Evolutionary conservation across 2,329 filamentous ascomycete species (phyloP), one percentile per base, ranked within the genome.

Genomic region (Scedosporium dehoogii): DNA sequence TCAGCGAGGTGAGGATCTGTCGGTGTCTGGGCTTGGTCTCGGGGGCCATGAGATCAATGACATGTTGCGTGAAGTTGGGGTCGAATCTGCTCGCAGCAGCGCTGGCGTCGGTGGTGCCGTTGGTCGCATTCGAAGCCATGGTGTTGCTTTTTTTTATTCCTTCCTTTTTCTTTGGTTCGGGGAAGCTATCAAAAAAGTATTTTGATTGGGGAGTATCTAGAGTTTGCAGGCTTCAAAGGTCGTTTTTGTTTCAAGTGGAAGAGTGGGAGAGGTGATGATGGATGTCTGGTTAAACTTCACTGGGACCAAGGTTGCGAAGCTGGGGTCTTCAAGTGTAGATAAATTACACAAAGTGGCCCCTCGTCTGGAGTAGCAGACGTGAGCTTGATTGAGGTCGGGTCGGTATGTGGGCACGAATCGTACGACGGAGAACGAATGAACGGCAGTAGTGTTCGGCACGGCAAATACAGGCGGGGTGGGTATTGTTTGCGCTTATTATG

Each of bases 11-110:
- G 69, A 92, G 77, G 68, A 92, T 79, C 66, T 84, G 77, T 64
- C 86, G 82, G 69, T 85, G 82, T 64, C 89, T 81, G 63, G 87
- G 83, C 60, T 81, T 77, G 12, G 85, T 85, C 69, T 89, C 85
- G 68, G 88, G 85, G 61, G 87, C 85, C 79, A 91, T 91, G 68
- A 85, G 81, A 66, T 89, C 82, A 71, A 92, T 80, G 74, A 91
- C 88, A 73, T 85, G 81, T 68, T 85, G 75, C 61, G 90, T 93
- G 78, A 92, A 92, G 76, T 82, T 83, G 68, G 89, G 89, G 73
- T 93, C 89, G 77, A 90, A 91, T 73, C 76, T 67, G 72, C 65
- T 29, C 60, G 69, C 55, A 60, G 67, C 64, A 44, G 69, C 66
- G 59, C 65, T 68, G 66, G 67, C 68, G 60, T 69, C 70, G 63